Evolutionary conservation across 345 rosid species (phyloP).

Genomic region (Bretschneidera sinensis): DNA sequence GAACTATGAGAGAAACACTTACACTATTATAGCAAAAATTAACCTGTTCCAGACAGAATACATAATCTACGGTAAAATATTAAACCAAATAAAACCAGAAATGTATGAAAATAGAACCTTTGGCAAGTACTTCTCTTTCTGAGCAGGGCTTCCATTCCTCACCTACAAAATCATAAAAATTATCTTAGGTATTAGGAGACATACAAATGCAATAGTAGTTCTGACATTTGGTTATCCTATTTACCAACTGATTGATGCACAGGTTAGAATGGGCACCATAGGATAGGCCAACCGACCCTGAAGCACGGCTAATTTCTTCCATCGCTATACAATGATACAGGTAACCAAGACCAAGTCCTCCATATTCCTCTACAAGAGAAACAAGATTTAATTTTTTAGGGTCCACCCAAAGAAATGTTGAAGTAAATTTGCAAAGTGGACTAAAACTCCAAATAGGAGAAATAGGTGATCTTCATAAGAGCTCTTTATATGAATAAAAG

Average conservation of each 20-base stretch:
- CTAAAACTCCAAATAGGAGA: too few relatives aligned
- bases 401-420: neutral
- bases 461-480: too few relatives aligned
- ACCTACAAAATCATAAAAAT: slow-evolving; percentile 41
- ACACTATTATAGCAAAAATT: too few relatives aligned
- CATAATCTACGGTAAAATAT: too few relatives aligned
- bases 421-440: neutral
- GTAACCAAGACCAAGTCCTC: slow-evolving; percentile 97
- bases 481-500: too few relatives aligned
- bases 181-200: neutral
- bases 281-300: slow-evolving; percentile 85
- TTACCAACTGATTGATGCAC: slow-evolving; percentile 94
- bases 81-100: too few relatives aligned
- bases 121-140: slow-evolving; percentile 80
- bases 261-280: slow-evolving; percentile 95
- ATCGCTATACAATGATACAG: slow-evolving; percentile 85
- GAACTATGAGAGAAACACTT: neutral
- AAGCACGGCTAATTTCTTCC: slow-evolving; percentile 92
- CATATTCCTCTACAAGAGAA: slow-evolving; percentile 69
- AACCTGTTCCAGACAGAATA: too few relatives aligned
- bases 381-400: neutral
- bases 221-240: slow-evolving; percentile 1
- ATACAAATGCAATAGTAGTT: neutral
- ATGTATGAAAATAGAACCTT: slow-evolving; percentile 43
- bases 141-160: slow-evolving; percentile 74